Evolutionary conservation across 2,329 filamentous ascomycete species (phyloP).

Genomic region (Raffaelea albimanens): DNA sequence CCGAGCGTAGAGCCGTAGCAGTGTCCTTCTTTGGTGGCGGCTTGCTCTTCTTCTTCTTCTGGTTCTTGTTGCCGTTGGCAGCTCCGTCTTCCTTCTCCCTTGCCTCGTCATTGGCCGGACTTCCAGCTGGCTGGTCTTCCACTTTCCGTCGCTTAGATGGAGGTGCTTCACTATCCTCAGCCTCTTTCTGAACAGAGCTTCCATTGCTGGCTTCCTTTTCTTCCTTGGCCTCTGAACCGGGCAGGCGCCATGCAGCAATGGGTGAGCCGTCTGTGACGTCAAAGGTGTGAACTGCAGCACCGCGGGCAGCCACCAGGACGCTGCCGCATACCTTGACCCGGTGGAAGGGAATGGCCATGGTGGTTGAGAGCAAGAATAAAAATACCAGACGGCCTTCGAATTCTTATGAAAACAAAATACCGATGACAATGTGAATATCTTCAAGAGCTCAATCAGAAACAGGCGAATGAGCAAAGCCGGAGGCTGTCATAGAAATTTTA

Average conservation of each 20-base stretch:
- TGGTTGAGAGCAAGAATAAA: background rate
- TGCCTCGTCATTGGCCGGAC: background rate
- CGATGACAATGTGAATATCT: too few relatives aligned
- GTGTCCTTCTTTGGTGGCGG: background rate
- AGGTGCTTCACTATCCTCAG: constrained; percentile 19
- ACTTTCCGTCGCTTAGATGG: constrained; percentile 19
- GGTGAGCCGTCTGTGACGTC: constrained; percentile 45
- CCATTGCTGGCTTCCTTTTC: constrained; percentile 12
- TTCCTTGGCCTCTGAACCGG: constrained; percentile 15
- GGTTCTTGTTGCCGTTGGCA: background rate
- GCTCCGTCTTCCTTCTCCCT: background rate
- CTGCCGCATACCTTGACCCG: constrained; percentile 44
- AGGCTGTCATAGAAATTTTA: constrained; percentile 1
- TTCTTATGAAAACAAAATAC: too few relatives aligned
- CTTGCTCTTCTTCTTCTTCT: constrained; percentile 23
- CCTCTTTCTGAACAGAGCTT: constrained; percentile 13
- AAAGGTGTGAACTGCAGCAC: constrained; percentile 62
- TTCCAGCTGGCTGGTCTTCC: constrained; percentile 17
- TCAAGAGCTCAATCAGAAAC: too few relatives aligned
- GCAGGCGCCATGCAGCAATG: constrained; percentile 53
- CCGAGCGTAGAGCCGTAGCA: constrained; percentile 20
- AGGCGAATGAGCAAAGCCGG: too few relatives aligned
- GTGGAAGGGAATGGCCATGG: constrained; percentile 48
- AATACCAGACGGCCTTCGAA: too few relatives aligned
- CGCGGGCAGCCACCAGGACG: constrained; percentile 64